Base-by-base conservation (phyloP, 2,329 filamentous ascomycete genomes). In the Tolypocladium endophyticum region DNA sequence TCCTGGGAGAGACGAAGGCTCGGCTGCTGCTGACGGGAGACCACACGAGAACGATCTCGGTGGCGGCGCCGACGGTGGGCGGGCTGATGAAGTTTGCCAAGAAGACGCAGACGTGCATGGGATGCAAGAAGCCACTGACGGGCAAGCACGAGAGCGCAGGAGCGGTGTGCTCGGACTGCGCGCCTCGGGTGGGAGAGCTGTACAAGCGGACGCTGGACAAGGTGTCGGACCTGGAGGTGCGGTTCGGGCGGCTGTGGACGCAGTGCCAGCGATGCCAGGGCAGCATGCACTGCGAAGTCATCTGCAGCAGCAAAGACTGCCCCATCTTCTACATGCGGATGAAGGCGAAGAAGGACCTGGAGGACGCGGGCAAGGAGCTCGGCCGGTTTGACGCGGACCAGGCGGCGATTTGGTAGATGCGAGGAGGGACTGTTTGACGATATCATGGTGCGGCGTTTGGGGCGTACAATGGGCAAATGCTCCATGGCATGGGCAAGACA, bases 291-390 rank as follows among this genome's bases (percentile, higher is more conserved):
- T 94, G 91, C 73, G 94, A 99, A 74, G 95, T 99, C 59, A 97
- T 99, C 67, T 99, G 94, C 78, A 92, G 88, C 63, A 93, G 88
- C 72, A 89, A 92, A 73, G 94, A 99, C 78, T 99, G 94, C 71
- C 94, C 94, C 1, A 99, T 99, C 69, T 99, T 99, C 75, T 99
- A 99, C 74, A 99, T 99, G 94, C 87, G 94, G 5, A 99, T 99
- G 94, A 99, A 99, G 81, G 93, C 93, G 38, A 96, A 97, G 83
- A 99, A 99, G 80, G 94, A 99, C 72, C 87, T 97, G 45, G 93
- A 97, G 74, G 94, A 99, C 76, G 88, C 87, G 1, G 91, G 92
- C 60, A 95, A 91, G 77, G 94, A 99, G 73, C 74, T 99, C 68
- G 83, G 83, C 66, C 81, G 94, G 67, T 99, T 99, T 75, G 94